Evolutionary conservation across 805 yeast species (phyloP).

Genomic region (Starmerella tilneyi): DNA sequence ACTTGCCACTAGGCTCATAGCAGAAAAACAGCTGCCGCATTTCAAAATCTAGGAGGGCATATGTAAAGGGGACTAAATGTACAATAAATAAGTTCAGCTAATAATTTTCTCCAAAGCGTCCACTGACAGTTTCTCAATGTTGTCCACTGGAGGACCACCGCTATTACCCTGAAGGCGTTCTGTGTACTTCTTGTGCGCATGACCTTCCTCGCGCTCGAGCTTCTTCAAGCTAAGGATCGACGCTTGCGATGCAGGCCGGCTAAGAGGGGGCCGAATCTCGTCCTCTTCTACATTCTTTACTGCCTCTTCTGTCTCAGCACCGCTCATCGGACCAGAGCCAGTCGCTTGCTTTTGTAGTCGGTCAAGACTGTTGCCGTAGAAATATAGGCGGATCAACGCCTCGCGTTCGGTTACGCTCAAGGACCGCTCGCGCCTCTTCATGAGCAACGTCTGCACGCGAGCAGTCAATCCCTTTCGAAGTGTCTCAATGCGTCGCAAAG

Average conservation of each 20-base stretch:
- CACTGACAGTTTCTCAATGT: conserved; percentile 16
- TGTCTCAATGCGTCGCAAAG: conserved; percentile 17
- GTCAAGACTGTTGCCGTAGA: conserved; percentile 23
- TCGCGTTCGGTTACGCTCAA: conserved; percentile 25
- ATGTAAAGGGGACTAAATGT: no score
- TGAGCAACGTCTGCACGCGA: conserved; percentile 22
- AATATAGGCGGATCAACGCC: conserved; percentile 22
- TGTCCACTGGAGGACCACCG: conserved; percentile 7
- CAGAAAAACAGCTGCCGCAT: no score
- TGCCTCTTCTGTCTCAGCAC: conserved; percentile 13
- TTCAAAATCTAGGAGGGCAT: background rate
- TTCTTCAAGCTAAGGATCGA: conserved; percentile 37
- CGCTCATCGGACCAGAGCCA: conserved; percentile 5
- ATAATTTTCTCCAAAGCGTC: conserved; percentile 22
- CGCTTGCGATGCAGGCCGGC: conserved; percentile 27
- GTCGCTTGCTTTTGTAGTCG: conserved; percentile 17
- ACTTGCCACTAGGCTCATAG: no score
- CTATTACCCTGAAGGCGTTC: conserved; percentile 8
- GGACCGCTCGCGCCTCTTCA: conserved; percentile 17
- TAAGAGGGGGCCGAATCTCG: conserved; percentile 23
- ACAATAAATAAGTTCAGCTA: conserved; percentile 11
- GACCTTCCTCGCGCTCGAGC: conserved; percentile 88
- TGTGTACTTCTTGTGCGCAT: conserved; percentile 75
- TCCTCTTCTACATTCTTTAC: conserved; percentile 22
- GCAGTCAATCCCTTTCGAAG: conserved; percentile 19